Conservation (phyloP, 306 rosid species). For the Abrus pulchellus region DNA sequence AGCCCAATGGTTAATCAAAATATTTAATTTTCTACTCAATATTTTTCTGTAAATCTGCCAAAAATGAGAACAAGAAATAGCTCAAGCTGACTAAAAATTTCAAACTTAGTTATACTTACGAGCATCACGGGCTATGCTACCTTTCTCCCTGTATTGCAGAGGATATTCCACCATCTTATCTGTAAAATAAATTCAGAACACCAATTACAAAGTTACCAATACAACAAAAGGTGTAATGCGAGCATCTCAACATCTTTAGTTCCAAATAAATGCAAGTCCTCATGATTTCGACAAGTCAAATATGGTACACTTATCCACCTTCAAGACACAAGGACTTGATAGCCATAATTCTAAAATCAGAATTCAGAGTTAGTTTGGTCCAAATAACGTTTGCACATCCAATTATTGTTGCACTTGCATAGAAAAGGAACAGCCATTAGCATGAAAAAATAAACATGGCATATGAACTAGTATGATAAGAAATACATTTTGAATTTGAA, state of each 20-base stretch:
- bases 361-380: slow-evolving; percentile 12
- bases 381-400: background rate
- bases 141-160: slow-evolving; percentile 76
- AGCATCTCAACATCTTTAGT: slow-evolving; percentile 29
- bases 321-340: slow-evolving; percentile 9
- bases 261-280: slow-evolving; percentile 22
- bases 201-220: slow-evolving; percentile 40
- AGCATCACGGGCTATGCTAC: slow-evolving; percentile 66
- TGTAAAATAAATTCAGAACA: slow-evolving; percentile 53
- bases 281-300: slow-evolving; percentile 27
- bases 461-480: background rate
- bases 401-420: slow-evolving; percentile 24
- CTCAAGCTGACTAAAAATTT: slow-evolving; percentile 30
- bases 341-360: slow-evolving; percentile 6
- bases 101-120: slow-evolving; percentile 59
- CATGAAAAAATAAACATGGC: background rate
- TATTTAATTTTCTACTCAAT: slow-evolving; percentile 1
- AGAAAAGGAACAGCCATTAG: slow-evolving; percentile 24
- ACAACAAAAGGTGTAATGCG: slow-evolving; percentile 5
- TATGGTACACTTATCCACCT: slow-evolving; percentile 37
- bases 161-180: slow-evolving; percentile 77
- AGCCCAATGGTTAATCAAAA: background rate
- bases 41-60: slow-evolving; percentile 7
- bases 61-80: slow-evolving; percentile 22
- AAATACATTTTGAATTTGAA: slow-evolving; percentile 32